A percentile compares a stretch with the other conserved stretches of the same genome.
Conservation (phyloP, 1,139 yeast species). For the Spathaspora jeffriesii region DNA sequence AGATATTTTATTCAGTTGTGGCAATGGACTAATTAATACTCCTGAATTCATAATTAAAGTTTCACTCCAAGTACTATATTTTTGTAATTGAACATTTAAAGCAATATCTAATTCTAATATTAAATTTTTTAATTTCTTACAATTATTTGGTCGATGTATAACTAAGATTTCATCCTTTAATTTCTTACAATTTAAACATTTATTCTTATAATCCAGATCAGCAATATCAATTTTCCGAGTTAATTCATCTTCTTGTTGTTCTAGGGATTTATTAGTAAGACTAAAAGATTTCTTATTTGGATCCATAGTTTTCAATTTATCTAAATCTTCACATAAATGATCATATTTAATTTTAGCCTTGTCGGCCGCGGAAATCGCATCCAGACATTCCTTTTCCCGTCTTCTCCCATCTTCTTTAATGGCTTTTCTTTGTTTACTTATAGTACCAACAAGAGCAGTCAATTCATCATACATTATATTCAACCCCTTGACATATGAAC, state of each 20-base stretch:
- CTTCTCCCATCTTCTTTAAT: conserved; percentile 81
- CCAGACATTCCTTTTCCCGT: conserved; percentile 81
- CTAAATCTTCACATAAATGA: conserved; percentile 84
- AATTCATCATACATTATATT: conserved; percentile 87
- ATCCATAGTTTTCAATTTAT: conserved; percentile 76
- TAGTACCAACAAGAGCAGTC: conserved; percentile 66
- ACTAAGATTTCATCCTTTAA: conserved; percentile 72
- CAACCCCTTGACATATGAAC: conserved; percentile 76
- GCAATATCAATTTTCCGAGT: conserved; percentile 79
- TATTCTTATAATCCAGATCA: conserved; percentile 81
- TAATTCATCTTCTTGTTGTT: conserved; percentile 92
- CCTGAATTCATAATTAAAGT: conserved; percentile 84
- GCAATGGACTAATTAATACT: conserved; percentile 73
- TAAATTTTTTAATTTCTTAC: conserved; percentile 72
- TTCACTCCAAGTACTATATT: conserved; percentile 87
- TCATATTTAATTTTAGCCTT: conserved; percentile 85
- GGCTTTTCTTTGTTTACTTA: conserved; percentile 69
- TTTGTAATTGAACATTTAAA: conserved; percentile 81
- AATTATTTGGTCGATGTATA: conserved; percentile 75
- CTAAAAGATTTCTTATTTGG: conserved; percentile 84
- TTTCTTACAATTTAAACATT: conserved; percentile 72
- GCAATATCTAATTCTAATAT: conserved; percentile 89
- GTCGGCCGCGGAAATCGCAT: conserved; percentile 81
- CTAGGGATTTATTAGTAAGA: conserved; percentile 72
- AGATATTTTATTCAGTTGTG: conserved; percentile 50